A percentile compares a stretch with the other conserved stretches of the same genome.
phyloP scores from a whole-genome alignment of 2,329 filamentous ascomycete species.

The Venturia aucupariae region DNA sequence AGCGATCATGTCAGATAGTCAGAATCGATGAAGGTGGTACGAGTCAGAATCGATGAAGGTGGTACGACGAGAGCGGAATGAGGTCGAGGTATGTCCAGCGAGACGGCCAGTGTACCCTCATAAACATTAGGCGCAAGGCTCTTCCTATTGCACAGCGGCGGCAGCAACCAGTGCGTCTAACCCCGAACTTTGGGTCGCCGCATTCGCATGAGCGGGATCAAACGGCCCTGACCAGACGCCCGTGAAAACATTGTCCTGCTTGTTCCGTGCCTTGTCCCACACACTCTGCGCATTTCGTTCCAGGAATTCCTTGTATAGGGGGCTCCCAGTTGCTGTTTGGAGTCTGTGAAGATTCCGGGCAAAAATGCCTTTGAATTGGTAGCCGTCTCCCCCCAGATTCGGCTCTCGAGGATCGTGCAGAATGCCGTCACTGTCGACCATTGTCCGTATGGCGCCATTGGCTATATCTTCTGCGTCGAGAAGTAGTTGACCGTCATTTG shows the following conservation, averaged over 20 bases:
- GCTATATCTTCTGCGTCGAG: conserved; percentile 30
- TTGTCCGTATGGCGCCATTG: conserved; percentile 27
- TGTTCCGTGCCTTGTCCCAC: conserved; percentile 50
- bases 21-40: too few species aligned
- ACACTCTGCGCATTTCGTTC: conserved; percentile 54
- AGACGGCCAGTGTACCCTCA: not conserved
- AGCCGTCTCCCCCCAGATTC: conserved; percentile 34
- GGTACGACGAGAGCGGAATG: not conserved
- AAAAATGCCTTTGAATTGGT: conserved; percentile 67
- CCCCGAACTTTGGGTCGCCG: conserved; percentile 54
- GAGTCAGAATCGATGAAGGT: too few species aligned
- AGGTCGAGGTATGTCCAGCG: not conserved
- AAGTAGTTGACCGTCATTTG: conserved; percentile 25
- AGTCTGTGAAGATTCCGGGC: conserved; percentile 54
- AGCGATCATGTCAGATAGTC: not conserved
- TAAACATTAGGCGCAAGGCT: not conserved
- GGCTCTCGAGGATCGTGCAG: conserved; percentile 32
- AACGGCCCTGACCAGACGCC: conserved; percentile 58
- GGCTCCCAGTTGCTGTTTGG: conserved; percentile 41
- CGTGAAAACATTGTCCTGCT: conserved; percentile 42
- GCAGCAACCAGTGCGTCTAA: conserved; percentile 60
- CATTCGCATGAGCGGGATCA: conserved; percentile 38
- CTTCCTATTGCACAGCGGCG: conserved; percentile 8
- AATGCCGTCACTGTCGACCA: conserved; percentile 30
- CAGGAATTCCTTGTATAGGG: conserved; percentile 46